These are phyloP conservation scores for Arxiozyma slooffiae DNA, from an alignment of 1,139 yeast genomes.

Conservation along the genomic window DNA sequence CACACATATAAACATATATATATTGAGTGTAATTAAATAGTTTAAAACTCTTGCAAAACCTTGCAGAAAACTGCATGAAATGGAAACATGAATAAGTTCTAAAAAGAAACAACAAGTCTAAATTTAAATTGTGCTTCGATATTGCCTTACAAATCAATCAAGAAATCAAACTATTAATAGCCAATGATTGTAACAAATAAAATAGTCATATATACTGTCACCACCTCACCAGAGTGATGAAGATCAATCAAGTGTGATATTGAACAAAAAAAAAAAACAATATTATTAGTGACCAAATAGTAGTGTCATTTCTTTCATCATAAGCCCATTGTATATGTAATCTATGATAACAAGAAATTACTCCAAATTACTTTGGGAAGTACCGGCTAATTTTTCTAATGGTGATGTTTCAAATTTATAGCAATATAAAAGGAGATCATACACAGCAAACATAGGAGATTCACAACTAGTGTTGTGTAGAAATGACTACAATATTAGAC, in stretches of 20 bases:
- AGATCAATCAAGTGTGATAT: too few species aligned
- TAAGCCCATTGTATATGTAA: too few species aligned
- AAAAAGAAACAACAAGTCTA: neutral
- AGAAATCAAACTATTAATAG: too few species aligned
- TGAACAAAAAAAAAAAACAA: too few species aligned
- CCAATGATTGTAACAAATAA: neutral
- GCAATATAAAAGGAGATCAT: slow-evolving; percentile 59
- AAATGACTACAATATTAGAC: slow-evolving; percentile 59
- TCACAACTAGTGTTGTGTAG: slow-evolving; percentile 74
- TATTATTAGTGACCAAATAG: too few species aligned
- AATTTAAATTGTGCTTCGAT: too few species aligned
- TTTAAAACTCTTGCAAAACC: neutral
- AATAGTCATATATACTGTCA: neutral
- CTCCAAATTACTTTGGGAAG: slow-evolving; percentile 86
- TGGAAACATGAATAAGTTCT: neutral
- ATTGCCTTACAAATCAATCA: neutral
- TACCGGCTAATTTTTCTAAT: slow-evolving; percentile 31
- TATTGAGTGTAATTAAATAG: too few species aligned
- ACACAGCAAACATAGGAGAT: slow-evolving; percentile 95
- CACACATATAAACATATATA: neutral
- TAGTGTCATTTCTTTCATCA: too few species aligned
- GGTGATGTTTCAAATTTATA: slow-evolving; percentile 20
- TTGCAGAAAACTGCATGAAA: neutral
- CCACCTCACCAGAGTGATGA: too few species aligned
- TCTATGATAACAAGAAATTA: too few species aligned